A percentile compares a stretch with the other conserved stretches of the same genome.
Conservation (phyloP, 495 filamentous ascomycete genomes). For the Thozetella sp. region DNA sequence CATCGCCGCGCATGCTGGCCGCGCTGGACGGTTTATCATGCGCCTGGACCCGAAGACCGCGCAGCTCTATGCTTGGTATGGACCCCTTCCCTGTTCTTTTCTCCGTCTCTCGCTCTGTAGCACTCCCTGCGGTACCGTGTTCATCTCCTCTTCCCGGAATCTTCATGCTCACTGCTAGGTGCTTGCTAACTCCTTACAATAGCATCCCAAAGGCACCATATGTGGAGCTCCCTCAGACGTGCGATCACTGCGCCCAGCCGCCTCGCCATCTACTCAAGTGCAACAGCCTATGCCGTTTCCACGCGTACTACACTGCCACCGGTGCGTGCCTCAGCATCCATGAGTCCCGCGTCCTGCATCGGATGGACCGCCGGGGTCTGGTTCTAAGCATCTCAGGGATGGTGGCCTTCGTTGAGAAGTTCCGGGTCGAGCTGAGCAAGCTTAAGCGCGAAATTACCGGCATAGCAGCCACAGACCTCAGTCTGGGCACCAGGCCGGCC, state of each 20-base stretch:
- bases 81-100: neutral
- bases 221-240: neutral
- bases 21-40: neutral
- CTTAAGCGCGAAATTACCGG: neutral
- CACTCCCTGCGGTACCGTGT: too few relatives aligned
- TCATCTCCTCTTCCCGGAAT: too few relatives aligned
- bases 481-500: too few relatives aligned
- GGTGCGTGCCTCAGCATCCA: neutral
- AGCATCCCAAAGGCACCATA: neutral
- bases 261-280: neutral
- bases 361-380: neutral
- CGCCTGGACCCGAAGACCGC: neutral
- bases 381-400: neutral
- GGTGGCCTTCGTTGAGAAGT: neutral
- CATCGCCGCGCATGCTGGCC: neutral
- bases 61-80: neutral
- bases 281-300: neutral
- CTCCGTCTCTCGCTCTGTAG: neutral
- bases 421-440: neutral
- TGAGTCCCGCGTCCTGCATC: neutral
- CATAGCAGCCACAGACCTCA: too few relatives aligned
- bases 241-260: neutral
- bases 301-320: neutral
- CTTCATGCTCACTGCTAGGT: too few relatives aligned
- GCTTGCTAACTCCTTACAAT: neutral